Evolutionary conservation across 2,329 filamentous ascomycete species (phyloP), one percentile per base, ranked within the genome.

Genomic region (Zalaria obscura): DNA sequence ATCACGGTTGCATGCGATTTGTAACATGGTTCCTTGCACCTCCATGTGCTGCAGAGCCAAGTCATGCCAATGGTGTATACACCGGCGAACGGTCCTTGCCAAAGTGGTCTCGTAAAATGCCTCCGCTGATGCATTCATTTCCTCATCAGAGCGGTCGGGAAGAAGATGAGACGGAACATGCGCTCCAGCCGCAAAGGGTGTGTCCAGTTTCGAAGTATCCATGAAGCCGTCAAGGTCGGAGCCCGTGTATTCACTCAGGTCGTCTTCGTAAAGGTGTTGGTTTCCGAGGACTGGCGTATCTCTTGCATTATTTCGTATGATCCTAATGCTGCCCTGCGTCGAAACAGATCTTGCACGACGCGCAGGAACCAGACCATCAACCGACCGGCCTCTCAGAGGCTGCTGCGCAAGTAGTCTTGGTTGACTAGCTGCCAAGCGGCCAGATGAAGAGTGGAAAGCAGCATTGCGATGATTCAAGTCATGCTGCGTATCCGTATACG

Each of bases 21-120:
- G 35, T 3, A 35, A 27, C 7, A 45, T 57, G 45, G 68, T 66
- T 39, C 65, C 57, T 37, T 67, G 64, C 63, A 68, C 66, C 44
- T 67, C 62, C 45, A 66, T 66, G 5, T 66, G 51, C 32, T 59
- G 52, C 4, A 67, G 56, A 5, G 53, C 50, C 5, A 54, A 45
- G 11, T 59, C 52, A 0, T 56, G 38, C 32, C 44, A 40, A 9
- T 38, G 5, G 60, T 67, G 31, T 66, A 68, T 9, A 68, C 69
- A 54, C 73, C 69, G 27, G 65, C 62, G 38, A 68, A 53, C 49
- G 8, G 28, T 38, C 34, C 36, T 40, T 26, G 34, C 26, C 4
- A 31, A 27, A 2, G 42, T 35, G 32, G 28, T 38, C 5, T 47
- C 25, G 26, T 38, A 34, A 38, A 45, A 38, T 25, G 40, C 37